phyloP scores from a whole-genome alignment of 441 rosid species.

The Eruca vesicaria region DNA sequence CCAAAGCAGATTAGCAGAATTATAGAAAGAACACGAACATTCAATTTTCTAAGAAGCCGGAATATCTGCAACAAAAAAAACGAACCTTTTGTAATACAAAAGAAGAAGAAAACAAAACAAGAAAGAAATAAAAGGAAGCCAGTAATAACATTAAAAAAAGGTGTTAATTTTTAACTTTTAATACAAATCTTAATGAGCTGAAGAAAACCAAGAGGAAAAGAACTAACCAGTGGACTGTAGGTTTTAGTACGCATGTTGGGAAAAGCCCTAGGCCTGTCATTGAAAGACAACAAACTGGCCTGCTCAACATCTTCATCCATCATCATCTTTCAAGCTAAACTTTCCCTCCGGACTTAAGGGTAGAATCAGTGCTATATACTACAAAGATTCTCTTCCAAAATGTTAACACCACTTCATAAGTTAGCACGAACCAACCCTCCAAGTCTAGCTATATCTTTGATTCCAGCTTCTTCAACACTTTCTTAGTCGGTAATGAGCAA shows the following conservation, averaged over 20 bases:
- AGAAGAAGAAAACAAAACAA: neutral
- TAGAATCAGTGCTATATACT: conserved; percentile 45
- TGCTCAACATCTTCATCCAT: conserved; percentile 85
- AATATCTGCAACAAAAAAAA: conserved; percentile 62
- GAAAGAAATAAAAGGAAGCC: conserved; percentile 3
- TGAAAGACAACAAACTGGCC: conserved; percentile 69
- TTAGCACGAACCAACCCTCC: neutral
- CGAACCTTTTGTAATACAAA: neutral
- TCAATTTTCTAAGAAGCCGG: conserved; percentile 75
- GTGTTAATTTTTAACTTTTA: neutral
- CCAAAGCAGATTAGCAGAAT: conserved; percentile 74
- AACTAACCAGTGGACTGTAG: conserved; percentile 65
- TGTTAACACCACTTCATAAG: conserved; percentile 28
- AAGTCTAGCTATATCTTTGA: conserved; percentile 11
- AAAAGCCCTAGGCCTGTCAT: conserved; percentile 81
- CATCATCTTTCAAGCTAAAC: conserved; percentile 67
- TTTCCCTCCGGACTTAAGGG: conserved; percentile 42
- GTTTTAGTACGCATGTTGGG: conserved; percentile 90
- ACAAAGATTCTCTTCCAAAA: conserved; percentile 22
- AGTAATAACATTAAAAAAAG: neutral
- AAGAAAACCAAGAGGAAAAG: conserved; percentile 4
- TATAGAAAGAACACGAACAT: conserved; percentile 75
- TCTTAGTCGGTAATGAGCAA: conserved; percentile 3
- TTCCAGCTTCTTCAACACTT: conserved; percentile 29
- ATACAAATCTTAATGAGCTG: neutral